Base-by-base conservation (phyloP, 495 filamentous ascomycete genomes). In the Penicillium ucsense region DNA sequence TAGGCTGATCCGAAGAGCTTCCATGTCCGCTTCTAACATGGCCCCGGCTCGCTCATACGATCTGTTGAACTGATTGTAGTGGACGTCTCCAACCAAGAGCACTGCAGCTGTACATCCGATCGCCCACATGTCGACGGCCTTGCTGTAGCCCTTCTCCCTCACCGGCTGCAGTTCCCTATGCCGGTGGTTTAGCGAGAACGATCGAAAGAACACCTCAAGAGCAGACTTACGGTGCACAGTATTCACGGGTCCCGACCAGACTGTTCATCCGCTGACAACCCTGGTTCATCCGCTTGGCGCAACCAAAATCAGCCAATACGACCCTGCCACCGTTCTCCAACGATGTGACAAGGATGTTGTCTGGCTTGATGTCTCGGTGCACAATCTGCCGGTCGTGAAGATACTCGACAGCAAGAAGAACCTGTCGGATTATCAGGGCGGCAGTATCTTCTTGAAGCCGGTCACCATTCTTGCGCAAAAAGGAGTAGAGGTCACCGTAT, bases 231-330 rank as follows among this genome's bases (percentile, higher is more conserved):
- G 87, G 87, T 32, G 87, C 84, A 46, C 72, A 71, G 50, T 82
- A 90, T 35, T 79, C 75, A 0, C 55, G 38, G 2, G 87, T 90
- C 1, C 87, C 87, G 6, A 85, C 71, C 10, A 68, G 39, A 0
- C 82, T 82, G 32, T 66, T 70, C 78, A 86, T 80, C 9, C 84
- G 73, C 10, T 69, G 61, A 4, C 58, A 54, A 11, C 56, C 52
- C 3, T 58, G 12, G 4, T 54, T 41, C 6, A 74, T 46, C 10
- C 67, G 63, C 33, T 65, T 77, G 5, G 83, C 79, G 43, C 77
- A 73, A 6, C 87, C 87, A 61, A 92, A 85, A 55, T 92, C 87
- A 0, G 83, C 82, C 27, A 92, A 66, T 1, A 89, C 74, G 12
- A 89, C 67, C 29, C 87, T 64, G 35, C 74, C 62, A 3, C 66